Base-by-base conservation (phyloP, 139 green algal species). In the Zygnema circumcarinatum region DNA sequence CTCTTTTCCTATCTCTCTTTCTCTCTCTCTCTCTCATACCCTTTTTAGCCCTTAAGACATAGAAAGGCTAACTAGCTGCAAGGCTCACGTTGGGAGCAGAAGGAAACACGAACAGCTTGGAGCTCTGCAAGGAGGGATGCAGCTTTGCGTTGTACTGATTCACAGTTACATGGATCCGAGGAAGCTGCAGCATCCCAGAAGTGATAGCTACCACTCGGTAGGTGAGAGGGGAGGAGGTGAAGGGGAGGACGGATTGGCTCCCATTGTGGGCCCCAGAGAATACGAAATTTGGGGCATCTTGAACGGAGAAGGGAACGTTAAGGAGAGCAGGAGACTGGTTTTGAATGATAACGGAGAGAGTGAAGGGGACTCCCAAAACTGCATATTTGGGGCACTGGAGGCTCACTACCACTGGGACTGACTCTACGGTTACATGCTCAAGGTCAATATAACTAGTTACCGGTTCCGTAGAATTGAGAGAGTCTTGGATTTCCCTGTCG, bases 171-270 rank as follows among this genome's bases (percentile, higher is more conserved):
- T 31, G 76, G n/a, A 90, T 38, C 2, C 52, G 76, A 1, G 85
- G 85, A 35, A 90, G 85, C 25, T 39, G 39, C 56, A 90, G 38
- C 11, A 90, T 81, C 20, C 85, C 85, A 33, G 85, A 81, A 11
- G 76, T 29, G 35, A 90, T 7, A 29, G 85, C n/a, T 0, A 90
- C 85, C 2, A 90, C 3, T 42, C 76, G 25, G 39, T 74, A 81
- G 21, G 25, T 20, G 33, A 90, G 85, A 35, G 33, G 22, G 0
- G 52, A 42, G 3, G 38, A 36, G 20, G 76, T 39, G 35, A 42
- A 42, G 31, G 84, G 84, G 29, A 89, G 76, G 35, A 89, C 22
- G 2, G 76, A 52, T 21, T 86, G 29, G 2, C 35, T 53, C 32
- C 85, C 85, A 0, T 2, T 88, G 25, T 87, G 85, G 21, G 21